A percentile compares a stretch with the other conserved stretches of the same genome.
These are phyloP conservation scores for Candida gorgasii DNA, from an alignment of 805 yeast genomes.

Conservation along the genomic window DNA sequence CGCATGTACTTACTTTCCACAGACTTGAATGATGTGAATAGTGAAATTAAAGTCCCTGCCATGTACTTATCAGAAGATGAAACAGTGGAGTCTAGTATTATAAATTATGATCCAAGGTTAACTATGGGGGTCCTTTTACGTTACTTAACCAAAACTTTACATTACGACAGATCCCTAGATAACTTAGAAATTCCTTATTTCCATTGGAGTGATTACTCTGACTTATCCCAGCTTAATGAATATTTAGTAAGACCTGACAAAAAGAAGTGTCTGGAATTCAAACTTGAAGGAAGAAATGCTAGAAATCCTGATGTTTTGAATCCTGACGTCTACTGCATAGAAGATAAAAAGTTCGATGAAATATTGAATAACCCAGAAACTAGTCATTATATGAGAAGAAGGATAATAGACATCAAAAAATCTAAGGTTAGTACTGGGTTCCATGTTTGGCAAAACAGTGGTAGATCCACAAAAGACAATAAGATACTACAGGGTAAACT, in stretches of 20 bases:
- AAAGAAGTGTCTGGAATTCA: slow-evolving; percentile 18
- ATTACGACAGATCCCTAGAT: slow-evolving; percentile 5
- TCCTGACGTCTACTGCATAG: slow-evolving; percentile 24
- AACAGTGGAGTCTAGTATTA: slow-evolving; percentile 11
- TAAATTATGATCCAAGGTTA: slow-evolving; percentile 30
- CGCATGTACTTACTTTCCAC: slow-evolving; percentile 15
- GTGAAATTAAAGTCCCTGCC: slow-evolving; percentile 17
- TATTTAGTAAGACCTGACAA: slow-evolving; percentile 18
- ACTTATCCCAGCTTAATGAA: slow-evolving; percentile 23
- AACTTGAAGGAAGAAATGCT: slow-evolving; percentile 18
- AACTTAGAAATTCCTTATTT: slow-evolving; percentile 21
- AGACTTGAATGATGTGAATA: slow-evolving; percentile 4
- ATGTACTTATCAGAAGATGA: slow-evolving; percentile 11
- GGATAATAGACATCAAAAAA: slow-evolving; percentile 9
- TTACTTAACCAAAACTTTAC: slow-evolving; percentile 18
- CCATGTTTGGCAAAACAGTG: slow-evolving; percentile 37
- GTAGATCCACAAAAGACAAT: slow-evolving; percentile 27
- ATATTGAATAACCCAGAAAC: slow-evolving; percentile 7
- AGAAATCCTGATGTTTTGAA: slow-evolving; percentile 12
- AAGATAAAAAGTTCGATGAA: slow-evolving; percentile 23
- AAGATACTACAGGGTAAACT: slow-evolving; percentile 38
- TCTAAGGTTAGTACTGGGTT: slow-evolving; percentile 32
- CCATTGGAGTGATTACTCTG: slow-evolving; percentile 36
- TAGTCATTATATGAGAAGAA: background rate
- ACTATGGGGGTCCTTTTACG: slow-evolving; percentile 24